Evolutionary conservation across 257 asterid genomes (phyloP).

Genomic region (Ajuga chamaepitys): DNA sequence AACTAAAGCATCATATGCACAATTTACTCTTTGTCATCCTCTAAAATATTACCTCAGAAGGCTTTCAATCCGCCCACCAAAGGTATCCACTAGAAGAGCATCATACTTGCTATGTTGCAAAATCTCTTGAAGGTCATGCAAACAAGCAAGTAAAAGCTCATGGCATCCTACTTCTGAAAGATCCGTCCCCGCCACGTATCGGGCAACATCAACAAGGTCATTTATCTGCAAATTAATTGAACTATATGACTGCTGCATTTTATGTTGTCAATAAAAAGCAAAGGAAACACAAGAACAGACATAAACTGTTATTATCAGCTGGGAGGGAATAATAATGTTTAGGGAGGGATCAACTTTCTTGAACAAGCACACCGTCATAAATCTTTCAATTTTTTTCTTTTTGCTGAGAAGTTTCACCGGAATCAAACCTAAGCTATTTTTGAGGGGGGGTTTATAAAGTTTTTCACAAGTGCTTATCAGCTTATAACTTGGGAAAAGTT

Average conservation of each 20-base stretch:
- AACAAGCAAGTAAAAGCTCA: slow-evolving; percentile 68
- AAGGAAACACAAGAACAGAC: background rate
- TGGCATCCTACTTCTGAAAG: slow-evolving; percentile 68
- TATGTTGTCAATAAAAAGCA: background rate
- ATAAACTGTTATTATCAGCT: background rate
- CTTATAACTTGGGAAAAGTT: too few relatives aligned
- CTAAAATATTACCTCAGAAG: slow-evolving; percentile 59
- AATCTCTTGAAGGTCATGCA: slow-evolving; percentile 76
- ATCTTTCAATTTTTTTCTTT: too few relatives aligned
- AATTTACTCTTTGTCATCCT: slow-evolving; percentile 11
- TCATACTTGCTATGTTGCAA: slow-evolving; percentile 68
- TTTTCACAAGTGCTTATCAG: too few relatives aligned
- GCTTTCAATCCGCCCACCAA: slow-evolving; percentile 80
- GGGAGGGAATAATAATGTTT: background rate
- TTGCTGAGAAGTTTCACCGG: too few relatives aligned
- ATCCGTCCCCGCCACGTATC: slow-evolving; percentile 66
- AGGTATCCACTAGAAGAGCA: slow-evolving; percentile 85
- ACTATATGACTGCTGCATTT: slow-evolving; percentile 14
- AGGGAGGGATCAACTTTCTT: too few relatives aligned
- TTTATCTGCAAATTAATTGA: slow-evolving; percentile 49
- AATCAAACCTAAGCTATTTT: too few relatives aligned
- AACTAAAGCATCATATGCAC: slow-evolving; percentile 11
- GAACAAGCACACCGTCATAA: too few relatives aligned
- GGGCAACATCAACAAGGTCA: slow-evolving; percentile 84
- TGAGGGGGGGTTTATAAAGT: too few relatives aligned